Evolutionary conservation across 805 yeast species (phyloP).

Genomic region (Myxozyma kluyveri): DNA sequence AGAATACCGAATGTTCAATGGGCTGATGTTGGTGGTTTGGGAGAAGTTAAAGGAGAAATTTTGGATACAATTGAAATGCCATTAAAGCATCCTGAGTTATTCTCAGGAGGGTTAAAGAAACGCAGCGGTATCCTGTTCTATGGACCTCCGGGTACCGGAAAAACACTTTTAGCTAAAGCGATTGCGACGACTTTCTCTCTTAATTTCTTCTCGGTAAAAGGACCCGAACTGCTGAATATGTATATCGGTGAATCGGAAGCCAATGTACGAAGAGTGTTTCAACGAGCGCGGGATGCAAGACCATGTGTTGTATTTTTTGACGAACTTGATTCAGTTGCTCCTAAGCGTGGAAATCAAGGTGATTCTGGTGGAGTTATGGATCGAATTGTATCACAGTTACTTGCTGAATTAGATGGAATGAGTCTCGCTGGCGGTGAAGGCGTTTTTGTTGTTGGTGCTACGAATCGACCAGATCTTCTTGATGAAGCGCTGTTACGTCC

Average conservation of each 20-base stretch:
- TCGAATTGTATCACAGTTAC: slow-evolving; percentile 88
- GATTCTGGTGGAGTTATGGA: slow-evolving; percentile 99
- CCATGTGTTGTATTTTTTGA: slow-evolving; percentile 98
- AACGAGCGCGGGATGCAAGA: slow-evolving; percentile 90
- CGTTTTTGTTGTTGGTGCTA: slow-evolving; percentile 98
- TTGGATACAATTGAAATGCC: slow-evolving; percentile 96
- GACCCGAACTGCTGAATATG: slow-evolving; percentile 95
- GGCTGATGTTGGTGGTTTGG: slow-evolving; percentile 97
- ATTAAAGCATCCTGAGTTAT: slow-evolving; percentile 84
- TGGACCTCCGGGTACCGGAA: slow-evolving; percentile 99
- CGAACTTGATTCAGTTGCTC: slow-evolving; percentile 97
- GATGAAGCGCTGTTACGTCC: slow-evolving; percentile 86
- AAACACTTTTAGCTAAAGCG: slow-evolving; percentile 91
- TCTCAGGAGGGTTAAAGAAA: slow-evolving; percentile 84
- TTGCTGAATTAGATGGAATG: slow-evolving; percentile 97
- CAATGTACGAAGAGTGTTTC: slow-evolving; percentile 90
- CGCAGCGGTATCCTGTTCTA: slow-evolving; percentile 94
- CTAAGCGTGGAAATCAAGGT: slow-evolving; percentile 97
- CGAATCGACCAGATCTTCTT: slow-evolving; percentile 90
- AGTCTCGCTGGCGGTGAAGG: slow-evolving; percentile 75
- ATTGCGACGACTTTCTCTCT: slow-evolving; percentile 93
- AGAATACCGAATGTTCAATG: slow-evolving; percentile 90
- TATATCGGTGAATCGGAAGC: slow-evolving; percentile 99
- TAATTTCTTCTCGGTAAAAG: slow-evolving; percentile 94
- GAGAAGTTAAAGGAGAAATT: slow-evolving; percentile 84